Percentiles rank a stretch among this genome's conserved stretches.
Evolutionary conservation across 208 protist species (phyloP).

Genomic region (Trypanosoma melophagium): DNA sequence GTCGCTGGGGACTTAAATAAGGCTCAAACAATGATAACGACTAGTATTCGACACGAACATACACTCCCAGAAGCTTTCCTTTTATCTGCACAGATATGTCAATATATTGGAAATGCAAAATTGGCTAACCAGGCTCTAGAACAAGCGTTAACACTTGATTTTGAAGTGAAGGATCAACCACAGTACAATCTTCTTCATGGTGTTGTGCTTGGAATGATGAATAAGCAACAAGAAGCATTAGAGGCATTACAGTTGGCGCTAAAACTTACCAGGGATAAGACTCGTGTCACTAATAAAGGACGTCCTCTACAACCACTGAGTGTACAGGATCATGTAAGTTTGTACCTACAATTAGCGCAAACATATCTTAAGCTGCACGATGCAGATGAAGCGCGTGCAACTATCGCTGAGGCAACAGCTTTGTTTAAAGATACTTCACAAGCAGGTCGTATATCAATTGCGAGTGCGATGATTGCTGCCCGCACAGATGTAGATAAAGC

Average conservation of each 20-base stretch:
- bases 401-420: constrained; percentile 56
- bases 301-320: constrained; percentile 61
- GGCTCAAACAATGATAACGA: constrained; percentile 67
- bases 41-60: constrained; percentile 72
- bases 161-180: constrained; percentile 90
- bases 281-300: constrained; percentile 38
- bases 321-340: constrained; percentile 80
- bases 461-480: constrained; percentile 83
- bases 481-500: constrained; percentile 84
- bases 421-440: constrained; percentile 71
- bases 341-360: constrained; percentile 88
- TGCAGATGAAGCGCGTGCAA: constrained; percentile 69
- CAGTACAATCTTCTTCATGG: constrained; percentile 92
- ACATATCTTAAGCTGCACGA: constrained; percentile 74
- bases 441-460: constrained; percentile 73
- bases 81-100: constrained; percentile 88
- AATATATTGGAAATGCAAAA: constrained; percentile 76
- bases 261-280: constrained; percentile 28
- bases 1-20: constrained; percentile 75
- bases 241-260: constrained; percentile 57
- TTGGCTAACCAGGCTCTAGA: constrained; percentile 86
- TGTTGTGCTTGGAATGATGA: constrained; percentile 64
- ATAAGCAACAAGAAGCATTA: constrained; percentile 72
- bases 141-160: constrained; percentile 91
- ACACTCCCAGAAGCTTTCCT: constrained; percentile 82